Percentiles rank a stretch among this genome's conserved stretches.
These are phyloP conservation scores for Tulasnella calospora DNA, from an alignment of 768 basidiomycete species.

Conservation along the genomic window DNA sequence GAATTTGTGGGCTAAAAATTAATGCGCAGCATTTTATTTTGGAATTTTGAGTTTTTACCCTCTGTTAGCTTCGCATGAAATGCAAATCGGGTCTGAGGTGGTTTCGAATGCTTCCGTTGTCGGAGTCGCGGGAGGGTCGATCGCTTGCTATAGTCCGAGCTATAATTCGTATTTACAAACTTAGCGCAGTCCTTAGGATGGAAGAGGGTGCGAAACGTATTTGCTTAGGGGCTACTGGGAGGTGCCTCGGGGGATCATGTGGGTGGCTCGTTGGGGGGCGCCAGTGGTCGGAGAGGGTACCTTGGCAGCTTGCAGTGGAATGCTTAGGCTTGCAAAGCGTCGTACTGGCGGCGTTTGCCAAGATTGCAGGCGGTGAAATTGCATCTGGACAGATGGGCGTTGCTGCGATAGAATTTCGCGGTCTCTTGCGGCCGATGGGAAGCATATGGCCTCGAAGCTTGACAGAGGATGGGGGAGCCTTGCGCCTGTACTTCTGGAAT, in stretches of 20 bases:
- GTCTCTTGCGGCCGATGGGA: neutral
- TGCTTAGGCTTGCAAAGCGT: neutral
- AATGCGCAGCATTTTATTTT: too few relatives aligned
- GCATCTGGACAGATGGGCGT: neutral
- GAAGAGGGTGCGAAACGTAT: neutral
- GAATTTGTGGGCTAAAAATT: too few relatives aligned
- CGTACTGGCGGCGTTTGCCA: neutral
- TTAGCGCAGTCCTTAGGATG: neutral
- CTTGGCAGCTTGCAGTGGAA: neutral
- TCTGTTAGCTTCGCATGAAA: neutral
- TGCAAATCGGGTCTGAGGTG: too few relatives aligned
- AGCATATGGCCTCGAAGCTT: neutral
- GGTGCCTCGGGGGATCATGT: neutral
- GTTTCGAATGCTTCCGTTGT: neutral
- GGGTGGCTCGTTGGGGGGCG: neutral
- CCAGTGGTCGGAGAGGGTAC: neutral
- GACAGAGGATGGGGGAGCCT: neutral
- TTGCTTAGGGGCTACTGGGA: neutral
- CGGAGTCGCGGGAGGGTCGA: neutral
- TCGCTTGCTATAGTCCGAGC: too few relatives aligned
- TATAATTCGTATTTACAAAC: neutral
- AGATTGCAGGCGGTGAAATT: neutral
- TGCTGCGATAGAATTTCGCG: neutral
- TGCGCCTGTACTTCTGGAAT: too few relatives aligned
- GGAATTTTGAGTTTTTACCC: too few relatives aligned